phyloP scores from a whole-genome alignment of 2,329 filamentous ascomycete species.

The Arthroderma sp. region DNA sequence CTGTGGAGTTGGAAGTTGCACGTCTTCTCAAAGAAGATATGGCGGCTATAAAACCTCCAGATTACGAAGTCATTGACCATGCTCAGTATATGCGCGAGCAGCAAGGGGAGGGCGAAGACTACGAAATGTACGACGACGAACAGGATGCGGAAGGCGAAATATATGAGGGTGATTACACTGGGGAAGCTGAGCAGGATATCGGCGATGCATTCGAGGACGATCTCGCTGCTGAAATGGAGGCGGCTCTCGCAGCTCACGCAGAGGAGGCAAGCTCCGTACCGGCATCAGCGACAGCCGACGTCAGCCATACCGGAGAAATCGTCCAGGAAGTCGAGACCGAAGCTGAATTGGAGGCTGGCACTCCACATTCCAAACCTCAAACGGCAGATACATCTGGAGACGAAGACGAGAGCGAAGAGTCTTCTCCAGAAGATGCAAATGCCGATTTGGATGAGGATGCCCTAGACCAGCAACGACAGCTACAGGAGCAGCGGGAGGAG shows the following conservation, averaged over 20 bases:
- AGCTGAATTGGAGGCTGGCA: slow-evolving; percentile 14
- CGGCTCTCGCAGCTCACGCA: slow-evolving; percentile 26
- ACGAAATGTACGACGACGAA: slow-evolving; percentile 36
- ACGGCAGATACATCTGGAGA: slow-evolving; percentile 29
- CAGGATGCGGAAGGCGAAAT: slow-evolving; percentile 38
- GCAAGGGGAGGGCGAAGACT: slow-evolving; percentile 32
- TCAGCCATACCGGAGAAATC: slow-evolving; percentile 11
- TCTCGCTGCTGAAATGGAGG: slow-evolving; percentile 32
- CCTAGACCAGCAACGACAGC: slow-evolving; percentile 26
- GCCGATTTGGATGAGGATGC: slow-evolving; percentile 32
- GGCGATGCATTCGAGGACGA: slow-evolving; percentile 28
- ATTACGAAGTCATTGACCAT: slow-evolving; percentile 51
- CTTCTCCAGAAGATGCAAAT: slow-evolving; percentile 19
- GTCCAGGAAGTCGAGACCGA: slow-evolving; percentile 4
- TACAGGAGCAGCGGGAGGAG: slow-evolving; percentile 33
- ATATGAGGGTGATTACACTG: slow-evolving; percentile 25
- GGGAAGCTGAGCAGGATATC: slow-evolving; percentile 16
- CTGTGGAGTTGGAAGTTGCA: slow-evolving; percentile 68
- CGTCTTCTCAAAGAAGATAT: slow-evolving; percentile 58
- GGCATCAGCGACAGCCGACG: slow-evolving; percentile 14
- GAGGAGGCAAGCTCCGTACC: slow-evolving; percentile 16
- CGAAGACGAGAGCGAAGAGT: slow-evolving; percentile 25
- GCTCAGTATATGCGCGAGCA: slow-evolving; percentile 33
- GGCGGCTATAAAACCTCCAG: slow-evolving; percentile 42
- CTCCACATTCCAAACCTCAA: slow-evolving; percentile 21